Base-by-base conservation (phyloP, 306 rosid genomes). In the Cajanus cajan region DNA sequence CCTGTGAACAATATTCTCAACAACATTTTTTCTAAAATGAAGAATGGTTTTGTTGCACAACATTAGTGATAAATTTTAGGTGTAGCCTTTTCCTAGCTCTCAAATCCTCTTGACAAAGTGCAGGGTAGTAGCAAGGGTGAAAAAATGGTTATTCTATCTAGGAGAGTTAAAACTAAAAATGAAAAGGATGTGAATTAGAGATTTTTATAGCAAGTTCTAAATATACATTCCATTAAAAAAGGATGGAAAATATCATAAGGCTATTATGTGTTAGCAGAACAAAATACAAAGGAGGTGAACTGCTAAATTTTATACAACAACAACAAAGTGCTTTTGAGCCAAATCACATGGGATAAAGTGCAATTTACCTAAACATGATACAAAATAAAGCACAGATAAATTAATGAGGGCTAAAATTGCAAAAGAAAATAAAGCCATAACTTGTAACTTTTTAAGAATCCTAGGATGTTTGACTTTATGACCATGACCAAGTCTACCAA, bases 401-500 rank as follows among this genome's bases (percentile, higher is more conserved):
- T 43, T 63, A 45, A 52, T 65, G 58, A n/a, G 48, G 37, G 13
- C 19, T 51, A 66, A 39, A 36, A 22, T 31, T 68, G 45, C 41
- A 7, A 34, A 75, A 12, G 68, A 68, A 31, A 47, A 72, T 52
- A 50, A 48, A 36, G 48, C 25, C 51, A 22, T 28, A 86, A 94
- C 93, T 96, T 86, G 87, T 67, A 59, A 73, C 90, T 92, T 83
- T 78, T 88, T 74, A 87, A 83, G 89, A 94, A 86, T 68, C 96
- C 94, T 58, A 88, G 86, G 67, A 87, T 55, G 76, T 90, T 81
- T 62, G 93, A 85, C 75, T n/a, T 90, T 90, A 36, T 80, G 90
- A 70, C 90, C 94, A 85, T 94, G 98, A 81, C 97, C 98, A 85
- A 94, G 97, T 85, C 89, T 90, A 77, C 98, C 98, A 58, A 89